Evolutionary conservation across 495 filamentous ascomycete genomes (phyloP), one percentile per base, ranked within the genome.

Genomic region (Podospora appendiculata): DNA sequence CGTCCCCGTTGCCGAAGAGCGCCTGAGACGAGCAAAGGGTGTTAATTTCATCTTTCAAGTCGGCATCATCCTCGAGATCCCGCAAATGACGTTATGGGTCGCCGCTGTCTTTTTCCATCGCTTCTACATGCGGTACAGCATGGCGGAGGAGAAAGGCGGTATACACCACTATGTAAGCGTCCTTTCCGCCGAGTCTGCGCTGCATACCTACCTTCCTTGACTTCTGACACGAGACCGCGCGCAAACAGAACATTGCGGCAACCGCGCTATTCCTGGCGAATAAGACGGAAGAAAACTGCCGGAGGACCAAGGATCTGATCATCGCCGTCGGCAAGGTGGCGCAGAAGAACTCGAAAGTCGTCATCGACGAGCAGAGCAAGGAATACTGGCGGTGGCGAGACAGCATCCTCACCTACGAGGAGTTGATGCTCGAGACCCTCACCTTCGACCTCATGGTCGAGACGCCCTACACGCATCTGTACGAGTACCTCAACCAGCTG

Each of bases 351-450:
- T 73, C 86, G 8, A 84, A 88, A 59, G 78, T 95, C 48, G 67
- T 86, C 10, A 86, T 98, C 19, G 92, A 97, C 61, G 93, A 96
- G 66, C 90, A 96, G 65, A 88, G 84, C 41, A 96, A 95, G 57
- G 93, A 97, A 56, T 98, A 88, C 64, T 98, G 93, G 93, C 78
- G 82, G 63, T 98, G 93, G 93, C 82, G 88, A 45, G 93, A 99
- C 61, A 90, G 84, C 49, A 92, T 99, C 43, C 75, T 96, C 3
- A 81, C 83, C 55, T 85, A 90, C 60, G 93, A 99, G 71, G 95
- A 97, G 60, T 69, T 89, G 41, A 81, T 97, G 69, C 78, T 99
- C 7, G 93, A 99, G 70, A 79, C 79, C 41, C 75, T 97, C 35
- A 97, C 93, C 63, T 99, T 99, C 64, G 94, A 99, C 67, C 70